Evolutionary conservation across 2,329 filamentous ascomycete species (phyloP).

Genomic region (Orbilia quercus): DNA sequence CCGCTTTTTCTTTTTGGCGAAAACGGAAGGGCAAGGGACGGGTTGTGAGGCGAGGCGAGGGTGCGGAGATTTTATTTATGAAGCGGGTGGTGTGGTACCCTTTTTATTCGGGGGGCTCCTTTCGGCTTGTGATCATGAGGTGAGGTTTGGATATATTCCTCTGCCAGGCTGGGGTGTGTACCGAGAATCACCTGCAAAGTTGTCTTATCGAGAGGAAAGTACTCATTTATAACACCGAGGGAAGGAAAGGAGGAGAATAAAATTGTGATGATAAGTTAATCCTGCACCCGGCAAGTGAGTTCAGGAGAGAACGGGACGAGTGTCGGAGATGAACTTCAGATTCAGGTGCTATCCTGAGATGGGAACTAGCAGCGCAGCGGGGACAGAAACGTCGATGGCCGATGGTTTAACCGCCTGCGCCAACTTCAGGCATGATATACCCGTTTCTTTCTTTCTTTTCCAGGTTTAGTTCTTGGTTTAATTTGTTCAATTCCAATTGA

Average conservation of each 20-base stretch:
- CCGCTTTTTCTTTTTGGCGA: slow-evolving; percentile 40
- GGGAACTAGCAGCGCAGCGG: slow-evolving; percentile 32
- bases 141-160: slow-evolving; percentile 13
- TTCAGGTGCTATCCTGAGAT: slow-evolving; percentile 29
- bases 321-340: slow-evolving; percentile 37
- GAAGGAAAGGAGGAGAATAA: slow-evolving; percentile 19
- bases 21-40: neutral
- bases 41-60: slow-evolving; percentile 19
- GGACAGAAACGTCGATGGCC: slow-evolving; percentile 1
- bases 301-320: slow-evolving; percentile 34
- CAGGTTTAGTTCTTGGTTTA: neutral
- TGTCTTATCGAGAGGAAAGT: slow-evolving; percentile 7
- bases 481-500: neutral
- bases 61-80: slow-evolving; percentile 22
- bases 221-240: slow-evolving; percentile 19
- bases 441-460: slow-evolving; percentile 25
- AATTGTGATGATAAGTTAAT: slow-evolving; percentile 5
- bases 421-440: slow-evolving; percentile 14
- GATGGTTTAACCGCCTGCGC: slow-evolving; percentile 29
- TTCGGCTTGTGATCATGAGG: slow-evolving; percentile 44
- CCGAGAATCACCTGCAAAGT: slow-evolving; percentile 15
- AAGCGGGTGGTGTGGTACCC: slow-evolving; percentile 15
- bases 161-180: slow-evolving; percentile 12
- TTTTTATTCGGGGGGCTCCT: slow-evolving; percentile 21
- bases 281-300: slow-evolving; percentile 8